Evolutionary conservation across 2,329 filamentous ascomycete species (phyloP).

Genomic region (Cryphonectria nitschkei): DNA sequence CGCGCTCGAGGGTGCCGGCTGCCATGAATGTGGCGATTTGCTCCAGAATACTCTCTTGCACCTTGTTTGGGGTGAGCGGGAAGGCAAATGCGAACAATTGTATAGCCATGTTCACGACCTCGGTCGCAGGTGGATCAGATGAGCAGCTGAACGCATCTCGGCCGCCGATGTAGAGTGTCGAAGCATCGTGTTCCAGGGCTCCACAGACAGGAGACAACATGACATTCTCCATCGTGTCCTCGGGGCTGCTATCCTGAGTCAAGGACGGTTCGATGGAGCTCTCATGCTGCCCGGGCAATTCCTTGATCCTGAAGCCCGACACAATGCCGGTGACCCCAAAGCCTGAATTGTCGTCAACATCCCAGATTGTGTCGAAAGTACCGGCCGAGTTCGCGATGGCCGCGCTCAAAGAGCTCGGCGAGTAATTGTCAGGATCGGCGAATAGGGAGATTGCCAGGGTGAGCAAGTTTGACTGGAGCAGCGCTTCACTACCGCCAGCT

Average conservation of each 20-base stretch:
- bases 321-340: conserved; percentile 91
- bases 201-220: conserved; percentile 75
- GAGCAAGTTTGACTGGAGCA: conserved; percentile 88
- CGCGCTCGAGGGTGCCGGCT: conserved; percentile 77
- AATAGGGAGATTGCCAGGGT: conserved; percentile 90
- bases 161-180: conserved; percentile 71
- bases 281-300: conserved; percentile 71
- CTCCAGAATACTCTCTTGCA: conserved; percentile 94
- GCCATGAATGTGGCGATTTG: conserved; percentile 91
- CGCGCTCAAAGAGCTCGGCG: conserved; percentile 80
- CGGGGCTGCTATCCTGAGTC: conserved; percentile 60
- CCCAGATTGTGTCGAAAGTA: conserved; percentile 93
- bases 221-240: conserved; percentile 65
- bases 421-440: conserved; percentile 88
- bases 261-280: conserved; percentile 47
- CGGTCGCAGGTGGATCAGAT: conserved; percentile 84
- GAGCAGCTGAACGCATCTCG: conserved; percentile 49
- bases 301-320: conserved; percentile 72
- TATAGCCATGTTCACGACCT: conserved; percentile 93
- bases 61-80: conserved; percentile 83
- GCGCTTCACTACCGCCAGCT: conserved; percentile 78
- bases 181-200: conserved; percentile 87
- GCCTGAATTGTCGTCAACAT: conserved; percentile 89
- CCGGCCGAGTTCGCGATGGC: conserved; percentile 90
- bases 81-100: conserved; percentile 90